Conservation (phyloP, 2,329 filamentous ascomycete genomes). For the Macroventuria anomochaeta region DNA sequence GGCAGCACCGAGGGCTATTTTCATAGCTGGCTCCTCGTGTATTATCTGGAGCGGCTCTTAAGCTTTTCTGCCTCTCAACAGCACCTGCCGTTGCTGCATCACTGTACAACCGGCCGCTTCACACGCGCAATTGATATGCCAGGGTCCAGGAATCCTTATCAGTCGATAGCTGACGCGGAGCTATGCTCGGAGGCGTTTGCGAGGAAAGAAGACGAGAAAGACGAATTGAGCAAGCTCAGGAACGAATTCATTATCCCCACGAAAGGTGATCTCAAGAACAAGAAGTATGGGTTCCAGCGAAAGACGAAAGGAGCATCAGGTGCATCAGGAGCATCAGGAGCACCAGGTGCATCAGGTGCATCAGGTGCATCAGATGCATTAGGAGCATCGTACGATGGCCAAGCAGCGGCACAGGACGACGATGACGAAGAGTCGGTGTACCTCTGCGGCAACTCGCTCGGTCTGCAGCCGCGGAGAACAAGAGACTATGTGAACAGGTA, state of each 20-base stretch:
- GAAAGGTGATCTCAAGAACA: conserved; percentile 72
- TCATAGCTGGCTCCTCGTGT: conserved; percentile 9
- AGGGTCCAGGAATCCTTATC: conserved; percentile 34
- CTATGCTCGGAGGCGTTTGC: conserved; percentile 44
- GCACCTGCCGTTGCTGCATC: neutral
- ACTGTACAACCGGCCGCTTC: conserved; percentile 1
- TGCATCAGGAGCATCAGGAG: no score
- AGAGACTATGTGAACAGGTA: conserved; percentile 72
- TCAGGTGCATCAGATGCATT: no score
- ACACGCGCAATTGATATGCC: conserved; percentile 29
- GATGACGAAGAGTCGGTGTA: conserved; percentile 66
- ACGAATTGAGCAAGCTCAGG: conserved; percentile 55
- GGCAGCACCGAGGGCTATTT: conserved; percentile 15
- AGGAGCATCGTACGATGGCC: neutral
- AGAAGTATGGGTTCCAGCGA: conserved; percentile 48
- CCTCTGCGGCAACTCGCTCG: conserved; percentile 88
- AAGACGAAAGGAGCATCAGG: conserved; percentile 4
- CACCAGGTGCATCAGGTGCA: no score
- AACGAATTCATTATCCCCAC: conserved; percentile 80
- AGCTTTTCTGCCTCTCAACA: neutral
- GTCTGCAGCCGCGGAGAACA: conserved; percentile 77
- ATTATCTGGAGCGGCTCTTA: neutral
- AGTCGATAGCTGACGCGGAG: conserved; percentile 22
- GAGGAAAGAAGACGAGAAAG: conserved; percentile 44
- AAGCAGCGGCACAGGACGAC: conserved; percentile 27